Conservation (phyloP, 306 rosid genomes). For the Citrullus colocynthis region DNA sequence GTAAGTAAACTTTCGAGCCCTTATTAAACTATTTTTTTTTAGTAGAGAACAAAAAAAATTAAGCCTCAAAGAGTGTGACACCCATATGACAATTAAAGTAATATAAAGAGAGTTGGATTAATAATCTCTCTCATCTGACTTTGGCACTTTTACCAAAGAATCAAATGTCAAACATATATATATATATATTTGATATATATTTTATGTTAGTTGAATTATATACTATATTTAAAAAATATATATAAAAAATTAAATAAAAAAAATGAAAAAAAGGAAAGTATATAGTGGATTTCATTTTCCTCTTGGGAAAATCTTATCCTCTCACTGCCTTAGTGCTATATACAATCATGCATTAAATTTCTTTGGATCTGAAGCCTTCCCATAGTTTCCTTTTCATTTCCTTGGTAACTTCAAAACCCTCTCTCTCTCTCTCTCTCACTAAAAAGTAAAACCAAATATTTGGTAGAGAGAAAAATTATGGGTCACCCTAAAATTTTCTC, state of each 20-base stretch:
- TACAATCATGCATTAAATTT: neutral
- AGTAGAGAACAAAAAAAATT: neutral
- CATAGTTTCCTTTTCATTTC: neutral
- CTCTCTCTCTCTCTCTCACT: neutral
- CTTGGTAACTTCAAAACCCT: neutral
- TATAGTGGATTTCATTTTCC: neutral
- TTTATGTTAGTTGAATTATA: no score
- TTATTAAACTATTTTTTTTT: neutral
- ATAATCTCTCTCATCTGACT: no score
- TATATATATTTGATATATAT: no score
- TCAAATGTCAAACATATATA: no score
- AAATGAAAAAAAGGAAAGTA: neutral
- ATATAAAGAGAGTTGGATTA: no score
- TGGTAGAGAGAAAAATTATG: conserved; percentile 23
- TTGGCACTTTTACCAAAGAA: no score
- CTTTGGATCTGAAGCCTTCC: neutral
- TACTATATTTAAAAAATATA: no score
- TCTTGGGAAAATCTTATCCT: neutral
- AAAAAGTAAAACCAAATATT: neutral
- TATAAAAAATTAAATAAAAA: neutral
- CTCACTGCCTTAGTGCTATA: neutral
- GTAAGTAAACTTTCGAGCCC: neutral
- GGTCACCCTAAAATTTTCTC: conserved; percentile 23
- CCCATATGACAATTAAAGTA: no score
- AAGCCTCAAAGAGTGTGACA: neutral